phyloP scores from a whole-genome alignment of 2,329 filamentous ascomycete species.

The Fusarium tuaranense region DNA sequence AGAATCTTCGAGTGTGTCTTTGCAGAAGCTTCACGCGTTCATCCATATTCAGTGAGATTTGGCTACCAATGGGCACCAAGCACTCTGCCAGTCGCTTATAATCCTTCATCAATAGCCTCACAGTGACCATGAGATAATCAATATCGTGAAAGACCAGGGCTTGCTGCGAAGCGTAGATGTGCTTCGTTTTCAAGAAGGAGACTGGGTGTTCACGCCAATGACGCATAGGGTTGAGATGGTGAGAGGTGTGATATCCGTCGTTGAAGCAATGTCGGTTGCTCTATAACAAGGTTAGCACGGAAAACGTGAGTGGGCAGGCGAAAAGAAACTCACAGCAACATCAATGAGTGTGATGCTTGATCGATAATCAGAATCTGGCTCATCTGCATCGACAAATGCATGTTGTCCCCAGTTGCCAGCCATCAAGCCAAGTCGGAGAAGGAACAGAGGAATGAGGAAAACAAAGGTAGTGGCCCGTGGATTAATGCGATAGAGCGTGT shows the following conservation, averaged over 20 bases:
- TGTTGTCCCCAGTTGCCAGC: conserved; percentile 89
- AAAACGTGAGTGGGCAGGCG: neutral
- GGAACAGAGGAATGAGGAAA: conserved; percentile 72
- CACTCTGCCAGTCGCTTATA: conserved; percentile 77
- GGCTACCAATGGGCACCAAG: conserved; percentile 79
- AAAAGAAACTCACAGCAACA: conserved; percentile 70
- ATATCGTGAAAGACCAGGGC: conserved; percentile 85
- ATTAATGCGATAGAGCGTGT: conserved; percentile 61
- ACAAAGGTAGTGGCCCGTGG: conserved; percentile 71
- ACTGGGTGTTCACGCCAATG: conserved; percentile 87
- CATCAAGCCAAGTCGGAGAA: conserved; percentile 80
- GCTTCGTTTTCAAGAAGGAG: conserved; percentile 77
- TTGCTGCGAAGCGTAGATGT: conserved; percentile 72
- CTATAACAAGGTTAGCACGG: conserved; percentile 54
- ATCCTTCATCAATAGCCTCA: conserved; percentile 76
- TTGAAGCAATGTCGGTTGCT: conserved; percentile 87
- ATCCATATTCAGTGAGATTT: conserved; percentile 73
- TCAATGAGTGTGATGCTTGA: conserved; percentile 85
- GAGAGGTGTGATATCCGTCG: conserved; percentile 85
- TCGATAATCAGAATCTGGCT: conserved; percentile 82
- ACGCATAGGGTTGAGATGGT: conserved; percentile 81
- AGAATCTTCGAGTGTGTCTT: conserved; percentile 39
- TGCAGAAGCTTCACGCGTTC: conserved; percentile 37
- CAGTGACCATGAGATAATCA: conserved; percentile 82
- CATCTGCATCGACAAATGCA: conserved; percentile 79